Base-by-base conservation (phyloP, 805 yeast species). In the Kuraishia capsulata region DNA sequence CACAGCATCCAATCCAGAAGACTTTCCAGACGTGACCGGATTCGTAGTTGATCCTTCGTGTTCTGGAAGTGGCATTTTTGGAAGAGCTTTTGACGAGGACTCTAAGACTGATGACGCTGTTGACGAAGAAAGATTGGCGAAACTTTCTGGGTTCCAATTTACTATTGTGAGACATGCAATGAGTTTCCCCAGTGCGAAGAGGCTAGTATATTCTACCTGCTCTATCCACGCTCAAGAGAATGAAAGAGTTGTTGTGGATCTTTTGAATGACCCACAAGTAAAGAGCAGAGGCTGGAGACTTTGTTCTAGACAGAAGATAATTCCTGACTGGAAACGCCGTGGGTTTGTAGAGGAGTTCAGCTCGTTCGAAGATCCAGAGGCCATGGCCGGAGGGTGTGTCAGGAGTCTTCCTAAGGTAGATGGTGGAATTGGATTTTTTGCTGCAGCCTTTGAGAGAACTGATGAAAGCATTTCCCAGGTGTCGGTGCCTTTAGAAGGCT, bases 351-450 rank as follows among this genome's bases (percentile, higher is more conserved):
- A 73, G 42, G 95, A 83, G 52, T 88, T 89, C 46, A 69, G 71
- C 8, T 66, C 67, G 18, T 57, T 64, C 43, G 59, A 54, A 9
- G 55, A 64, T 21, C 73, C 79, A 17, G 66, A 67, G 28, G 65
- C 61, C 29, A 53, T 86, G 36, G 95, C 96, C 1, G 87, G 79
- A 1, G 90, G 92, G 0, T 89, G 97, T 61, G 78, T 92, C 0
- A 68, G 99, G 47, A 82, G 89, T 0, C 61, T 78, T 32, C 96
- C 97, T 1, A 80, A 76, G 44, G 81, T 73, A 33, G 98, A 92
- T 56, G 98, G 97, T 23, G 98, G 98, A n/a, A 92, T 92, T 50
- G 99, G 99, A 0, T 92, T 92, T 55, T 92, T 92, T 60, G 97
- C 97, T 0, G 97, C 89, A 1, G 80, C 92, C 40, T 90, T 92